Conservation (phyloP, 1,284 basidiomycete species). For the Ustilago curta region DNA sequence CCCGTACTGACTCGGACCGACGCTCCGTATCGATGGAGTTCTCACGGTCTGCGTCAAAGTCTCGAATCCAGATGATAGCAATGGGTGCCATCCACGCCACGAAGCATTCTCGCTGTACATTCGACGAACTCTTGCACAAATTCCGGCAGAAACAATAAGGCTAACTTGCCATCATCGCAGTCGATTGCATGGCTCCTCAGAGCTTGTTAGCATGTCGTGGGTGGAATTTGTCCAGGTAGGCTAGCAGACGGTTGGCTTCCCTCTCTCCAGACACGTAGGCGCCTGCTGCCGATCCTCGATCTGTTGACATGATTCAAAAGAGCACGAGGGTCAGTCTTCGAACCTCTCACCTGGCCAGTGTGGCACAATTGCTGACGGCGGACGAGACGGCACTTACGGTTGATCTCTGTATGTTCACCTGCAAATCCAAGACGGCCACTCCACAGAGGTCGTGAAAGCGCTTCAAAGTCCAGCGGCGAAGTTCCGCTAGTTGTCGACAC, state of each 20-base stretch:
- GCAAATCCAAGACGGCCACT: slow-evolving; percentile 72
- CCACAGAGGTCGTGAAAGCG: slow-evolving; percentile 71
- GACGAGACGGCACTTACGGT: slow-evolving; percentile 60
- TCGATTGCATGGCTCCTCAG: not conserved
- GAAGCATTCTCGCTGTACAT: too few species aligned
- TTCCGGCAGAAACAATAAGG: not conserved
- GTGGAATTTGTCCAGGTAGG: slow-evolving; percentile 44
- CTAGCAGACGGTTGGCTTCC: slow-evolving; percentile 67
- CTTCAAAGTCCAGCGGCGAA: slow-evolving; percentile 72
- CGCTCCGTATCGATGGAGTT: not conserved
- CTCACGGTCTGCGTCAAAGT: slow-evolving; percentile 3
- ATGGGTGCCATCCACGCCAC: too few species aligned
- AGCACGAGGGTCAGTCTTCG: too few species aligned
- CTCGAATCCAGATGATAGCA: too few species aligned
- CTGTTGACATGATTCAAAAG: slow-evolving; percentile 5
- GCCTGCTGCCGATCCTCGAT: slow-evolving; percentile 71
- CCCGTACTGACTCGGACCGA: too few species aligned
- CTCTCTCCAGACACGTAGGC: slow-evolving; percentile 71
- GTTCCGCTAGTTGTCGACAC: slow-evolving; percentile 65
- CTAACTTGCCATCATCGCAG: not conserved
- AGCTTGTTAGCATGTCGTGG: slow-evolving; percentile 36
- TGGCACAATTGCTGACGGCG: not conserved
- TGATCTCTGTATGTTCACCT: slow-evolving; percentile 73
- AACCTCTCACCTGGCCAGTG: too few species aligned
- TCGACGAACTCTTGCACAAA: not conserved